Evolutionary conservation across 345 rosid genomes (phyloP), one percentile per base, ranked within the genome.

Genomic region (Arabidopsis thaliana): DNA sequence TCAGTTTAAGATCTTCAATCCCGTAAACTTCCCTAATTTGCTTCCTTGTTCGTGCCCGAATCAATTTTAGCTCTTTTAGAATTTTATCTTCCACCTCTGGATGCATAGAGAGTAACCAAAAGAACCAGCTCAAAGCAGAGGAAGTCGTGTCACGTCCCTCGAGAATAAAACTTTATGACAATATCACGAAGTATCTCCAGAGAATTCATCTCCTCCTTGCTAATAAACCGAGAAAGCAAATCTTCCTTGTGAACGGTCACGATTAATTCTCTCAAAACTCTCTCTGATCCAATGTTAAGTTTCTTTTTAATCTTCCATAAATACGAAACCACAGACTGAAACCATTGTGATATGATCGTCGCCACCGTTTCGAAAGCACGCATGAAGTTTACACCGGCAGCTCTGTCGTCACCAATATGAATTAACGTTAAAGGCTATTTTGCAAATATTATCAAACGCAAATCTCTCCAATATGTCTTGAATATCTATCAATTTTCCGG

Each of bases 111-210:
- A 91, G 70, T 7, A 88, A 61, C 90, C 87, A 87, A 71, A 91
- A 87, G 87, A 84, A 88, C 94, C 97, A 91, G 5, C 86, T 85
- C 60, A 91, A 71, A 12, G 92, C 92, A n/a, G 93, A 82, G n/a
- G 93, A 88, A 12, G 90, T 90, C 0, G 96, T 77, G 81, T 91
- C 97, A 4, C 87, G 75, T 55, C 94, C 92, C 0, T 92, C 94
- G 13, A 87, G 84, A 3, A 83, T 79, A 51, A 88, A 87, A 48
- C 92, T n/a, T 91, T 24, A 88, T 82, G 22, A 87, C 84, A 38
- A 88, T 85, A 58, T 88, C 93, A 78, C 65, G 84, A 65, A 69
- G 85, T 63, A 59, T 32, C 74, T 77, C 88, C 76, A 64, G 69
- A 0, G 92, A 87, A 78, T 63, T 79, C 90, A 44, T 82, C 23